Evolutionary conservation across 2,329 filamentous ascomycete genomes (phyloP), one percentile per base, ranked within the genome.

Genomic region (Penicillium brasilianum): DNA sequence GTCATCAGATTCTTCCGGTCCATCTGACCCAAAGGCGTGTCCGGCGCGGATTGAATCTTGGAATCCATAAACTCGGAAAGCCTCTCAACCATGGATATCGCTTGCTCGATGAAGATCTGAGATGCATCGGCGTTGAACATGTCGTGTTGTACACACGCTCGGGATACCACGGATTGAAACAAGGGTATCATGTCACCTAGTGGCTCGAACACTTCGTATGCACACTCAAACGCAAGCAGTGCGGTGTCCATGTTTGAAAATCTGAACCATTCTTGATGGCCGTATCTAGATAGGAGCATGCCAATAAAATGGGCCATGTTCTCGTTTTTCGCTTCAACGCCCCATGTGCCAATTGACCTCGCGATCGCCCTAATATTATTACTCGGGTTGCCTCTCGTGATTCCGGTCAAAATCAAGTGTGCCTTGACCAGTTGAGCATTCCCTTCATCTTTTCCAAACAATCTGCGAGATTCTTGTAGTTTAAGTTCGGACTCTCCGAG

Each of bases 171-270:
- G 5, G 64, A 58, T 37, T 69, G 66, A 41, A 69, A 66, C 10
- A 64, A 37, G 2, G 67, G 64, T 4, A 69, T 52, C 4, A 60
- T 48, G 30, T 64, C 66, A 1, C 41, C 58, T 4, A 66, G 52
- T 3, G 63, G 50, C 50, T 62, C 44, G 3, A 57, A 60, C 1
- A 69, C 46, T 54, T 66, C 61, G 49, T 64, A 67, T 2, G 64
- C 68, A 51, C 66, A 70, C 55, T 70, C 68, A 58, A 64, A 69
- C 1, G 61, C 62, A 1, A 58, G 25, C 20, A 65, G 34, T 5
- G 68, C 63, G 1, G 57, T 63, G 41, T 70, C 67, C 56, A 70
- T 58, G 22, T 59, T 64, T n/a, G 60, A 66, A 20, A 66, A 67
- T 48, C 43, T 60, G 32, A 30, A 50, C 68, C 68, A 69, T 57